Evolutionary conservation across 2,329 filamentous ascomycete genomes (phyloP).

Genomic region (Ceratocystis variospora): DNA sequence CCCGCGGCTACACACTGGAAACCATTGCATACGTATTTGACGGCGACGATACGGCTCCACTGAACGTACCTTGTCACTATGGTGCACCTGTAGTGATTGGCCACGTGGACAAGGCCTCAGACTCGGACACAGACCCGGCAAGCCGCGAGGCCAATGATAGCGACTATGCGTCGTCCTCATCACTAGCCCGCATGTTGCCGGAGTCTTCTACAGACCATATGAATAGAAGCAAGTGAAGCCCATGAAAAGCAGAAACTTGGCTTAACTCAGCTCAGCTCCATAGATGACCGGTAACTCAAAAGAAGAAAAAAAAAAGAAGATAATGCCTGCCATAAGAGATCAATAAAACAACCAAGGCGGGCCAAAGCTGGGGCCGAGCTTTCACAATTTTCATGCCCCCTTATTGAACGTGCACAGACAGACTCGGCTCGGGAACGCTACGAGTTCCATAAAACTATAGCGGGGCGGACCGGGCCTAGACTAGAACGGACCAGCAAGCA

Average conservation of each 20-base stretch:
- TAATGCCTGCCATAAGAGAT: not conserved
- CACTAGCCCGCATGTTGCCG: not conserved
- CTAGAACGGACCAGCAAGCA: not conserved
- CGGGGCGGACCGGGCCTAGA: not conserved
- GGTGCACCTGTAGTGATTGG: not conserved
- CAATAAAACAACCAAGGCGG: not conserved
- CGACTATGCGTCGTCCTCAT: not conserved
- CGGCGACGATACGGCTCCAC: conserved; percentile 4
- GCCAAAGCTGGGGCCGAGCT: not conserved
- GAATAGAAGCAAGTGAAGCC: not conserved
- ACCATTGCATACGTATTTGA: conserved; percentile 20
- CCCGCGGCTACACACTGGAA: conserved; percentile 37
- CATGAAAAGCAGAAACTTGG: not conserved
- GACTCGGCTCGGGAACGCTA: not conserved
- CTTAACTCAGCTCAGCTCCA: not conserved
- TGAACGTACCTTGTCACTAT: not conserved
- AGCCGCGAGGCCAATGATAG: not conserved
- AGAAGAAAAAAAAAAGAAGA: not conserved
- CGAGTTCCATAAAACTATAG: not conserved
- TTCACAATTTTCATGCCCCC: too few relatives aligned
- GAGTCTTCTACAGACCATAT: not conserved
- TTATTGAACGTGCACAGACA: not conserved
- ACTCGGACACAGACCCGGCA: conserved; percentile 2
- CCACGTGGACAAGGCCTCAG: not conserved
- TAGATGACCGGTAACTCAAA: not conserved